Conservation (phyloP, 192 early-diverging fungal genomes). For the Mortierella alpina region DNA sequence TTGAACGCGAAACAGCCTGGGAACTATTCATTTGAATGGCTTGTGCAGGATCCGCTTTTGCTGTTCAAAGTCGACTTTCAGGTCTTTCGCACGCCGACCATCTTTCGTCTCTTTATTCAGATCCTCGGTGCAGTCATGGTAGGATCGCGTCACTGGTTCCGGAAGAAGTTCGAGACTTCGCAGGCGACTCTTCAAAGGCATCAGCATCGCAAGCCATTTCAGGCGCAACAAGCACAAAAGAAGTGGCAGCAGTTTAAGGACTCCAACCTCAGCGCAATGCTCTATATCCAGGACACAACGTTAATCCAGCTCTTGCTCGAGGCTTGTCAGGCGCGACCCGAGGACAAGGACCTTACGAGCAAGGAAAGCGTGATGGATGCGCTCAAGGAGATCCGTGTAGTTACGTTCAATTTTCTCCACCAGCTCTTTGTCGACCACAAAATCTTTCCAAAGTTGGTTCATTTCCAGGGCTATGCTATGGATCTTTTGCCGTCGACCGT, state of each 20-base stretch:
- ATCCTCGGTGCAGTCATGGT: constrained; percentile 50
- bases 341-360: constrained; percentile 1
- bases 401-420: constrained; percentile 49
- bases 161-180: constrained; percentile 29
- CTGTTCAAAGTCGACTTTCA: constrained; percentile 40
- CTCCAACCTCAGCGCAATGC: constrained; percentile 25
- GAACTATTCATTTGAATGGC: constrained; percentile 27
- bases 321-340: constrained; percentile 23
- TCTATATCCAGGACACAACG: constrained; percentile 30
- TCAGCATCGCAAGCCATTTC: constrained; percentile 9
- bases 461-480: constrained; percentile 45
- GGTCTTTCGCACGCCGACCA: constrained; percentile 30
- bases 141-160: constrained; percentile 40
- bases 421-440: constrained; percentile 48
- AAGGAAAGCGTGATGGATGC: constrained; percentile 9
- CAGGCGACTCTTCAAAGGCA: constrained; percentile 10
- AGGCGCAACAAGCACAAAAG: not conserved
- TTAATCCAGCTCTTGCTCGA: constrained; percentile 41
- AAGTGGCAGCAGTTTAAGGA: constrained; percentile 36
- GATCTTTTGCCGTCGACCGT: constrained; percentile 37
- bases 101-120: constrained; percentile 50
- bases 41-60: constrained; percentile 44
- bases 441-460: constrained; percentile 42
- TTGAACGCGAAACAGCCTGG: not conserved
- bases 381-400: constrained; percentile 33